Conservation (phyloP, 352 stramenopile species). For the Phytophthora rubi region DNA sequence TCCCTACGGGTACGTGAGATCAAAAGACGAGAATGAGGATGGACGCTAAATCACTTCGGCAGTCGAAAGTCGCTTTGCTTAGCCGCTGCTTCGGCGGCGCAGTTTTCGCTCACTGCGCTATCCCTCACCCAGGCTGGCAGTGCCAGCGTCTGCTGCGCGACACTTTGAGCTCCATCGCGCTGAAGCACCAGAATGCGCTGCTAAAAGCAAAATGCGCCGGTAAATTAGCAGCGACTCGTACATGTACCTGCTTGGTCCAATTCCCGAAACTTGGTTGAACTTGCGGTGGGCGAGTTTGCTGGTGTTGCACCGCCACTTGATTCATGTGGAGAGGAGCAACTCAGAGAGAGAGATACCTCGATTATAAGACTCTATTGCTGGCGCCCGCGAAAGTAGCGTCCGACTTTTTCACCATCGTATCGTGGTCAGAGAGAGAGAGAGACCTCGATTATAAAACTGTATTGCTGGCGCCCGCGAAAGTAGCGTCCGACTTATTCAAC, state of each 20-base stretch:
- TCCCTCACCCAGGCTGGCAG: background rate
- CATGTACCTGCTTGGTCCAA: background rate
- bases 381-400: constrained; percentile 10
- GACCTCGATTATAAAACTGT: constrained; percentile 11
- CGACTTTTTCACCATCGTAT: constrained; percentile 2
- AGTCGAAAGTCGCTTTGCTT: background rate
- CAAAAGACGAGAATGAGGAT: constrained; percentile 21
- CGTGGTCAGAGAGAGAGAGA: background rate
- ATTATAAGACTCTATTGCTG: constrained; percentile 6
- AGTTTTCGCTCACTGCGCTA: background rate
- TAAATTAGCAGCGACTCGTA: background rate
- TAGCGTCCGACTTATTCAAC: constrained; percentile 12
- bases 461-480: constrained; percentile 4
- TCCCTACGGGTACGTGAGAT: constrained; percentile 14
- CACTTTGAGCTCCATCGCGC: background rate
- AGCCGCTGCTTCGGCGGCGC: background rate
- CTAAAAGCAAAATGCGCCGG: background rate
- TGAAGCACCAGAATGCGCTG: background rate
- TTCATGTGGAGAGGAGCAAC: constrained; percentile 23
- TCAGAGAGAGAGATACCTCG: constrained; percentile 13
- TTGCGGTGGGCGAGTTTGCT: constrained; percentile 15
- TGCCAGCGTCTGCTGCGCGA: background rate
- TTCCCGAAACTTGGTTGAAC: constrained; percentile 15
- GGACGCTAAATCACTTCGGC: constrained; percentile 7
- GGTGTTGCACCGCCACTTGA: constrained; percentile 33